These are phyloP conservation scores for Balansia obtecta DNA, from an alignment of 2,329 filamentous ascomycete species.

Conservation along the genomic window DNA sequence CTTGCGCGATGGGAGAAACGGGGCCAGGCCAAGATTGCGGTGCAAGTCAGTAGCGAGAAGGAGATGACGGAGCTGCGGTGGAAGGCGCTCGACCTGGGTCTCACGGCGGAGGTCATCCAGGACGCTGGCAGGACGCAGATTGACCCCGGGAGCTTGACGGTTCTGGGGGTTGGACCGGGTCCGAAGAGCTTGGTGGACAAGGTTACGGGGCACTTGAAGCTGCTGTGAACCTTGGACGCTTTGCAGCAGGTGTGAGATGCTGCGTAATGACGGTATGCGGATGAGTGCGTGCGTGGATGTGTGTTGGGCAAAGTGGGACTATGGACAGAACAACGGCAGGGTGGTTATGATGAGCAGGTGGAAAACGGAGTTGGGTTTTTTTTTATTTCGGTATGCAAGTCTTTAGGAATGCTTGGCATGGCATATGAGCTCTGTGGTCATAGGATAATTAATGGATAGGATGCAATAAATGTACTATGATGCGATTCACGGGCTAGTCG, in stretches of 20 bases:
- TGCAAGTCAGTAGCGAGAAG: conserved; percentile 80
- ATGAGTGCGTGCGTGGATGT: no score
- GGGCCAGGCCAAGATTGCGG: conserved; percentile 87
- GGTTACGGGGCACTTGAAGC: conserved; percentile 74
- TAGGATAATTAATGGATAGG: no score
- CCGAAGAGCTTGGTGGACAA: conserved; percentile 79
- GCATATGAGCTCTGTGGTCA: no score
- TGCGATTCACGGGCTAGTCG: not conserved
- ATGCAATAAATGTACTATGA: no score
- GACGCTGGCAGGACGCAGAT: conserved; percentile 98
- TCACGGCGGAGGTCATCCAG: conserved; percentile 81
- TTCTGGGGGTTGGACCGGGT: conserved; percentile 71
- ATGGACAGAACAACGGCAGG: no score
- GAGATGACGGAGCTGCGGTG: conserved; percentile 64
- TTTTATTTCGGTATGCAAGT: no score
- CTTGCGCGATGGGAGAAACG: conserved; percentile 73
- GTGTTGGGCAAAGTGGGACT: no score
- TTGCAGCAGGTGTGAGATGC: not conserved
- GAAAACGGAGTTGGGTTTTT: no score
- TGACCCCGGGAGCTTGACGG: conserved; percentile 81
- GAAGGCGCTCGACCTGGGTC: conserved; percentile 67
- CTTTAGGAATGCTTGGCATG: no score
- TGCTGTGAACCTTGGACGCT: conserved; percentile 41
- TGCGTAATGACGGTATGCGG: no score
- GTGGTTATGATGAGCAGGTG: no score